phyloP scores from a whole-genome alignment of 2,329 filamentous ascomycete species.

The Chaetomium strumarium region DNA sequence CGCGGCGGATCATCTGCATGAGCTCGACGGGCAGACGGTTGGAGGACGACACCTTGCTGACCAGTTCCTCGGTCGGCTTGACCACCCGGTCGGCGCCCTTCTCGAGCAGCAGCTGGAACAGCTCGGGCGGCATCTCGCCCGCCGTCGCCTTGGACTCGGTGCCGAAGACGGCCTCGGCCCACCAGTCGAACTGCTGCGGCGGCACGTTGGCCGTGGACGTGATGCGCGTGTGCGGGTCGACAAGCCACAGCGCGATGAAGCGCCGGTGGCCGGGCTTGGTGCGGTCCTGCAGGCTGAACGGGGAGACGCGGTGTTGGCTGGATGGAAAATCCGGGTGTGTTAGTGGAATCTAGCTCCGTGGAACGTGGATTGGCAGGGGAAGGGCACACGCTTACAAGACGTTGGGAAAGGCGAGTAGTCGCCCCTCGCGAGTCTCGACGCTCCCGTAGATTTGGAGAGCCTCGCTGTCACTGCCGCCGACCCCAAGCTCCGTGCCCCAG shows the following conservation, averaged over 20 bases:
- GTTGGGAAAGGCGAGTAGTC: slow-evolving; percentile 41
- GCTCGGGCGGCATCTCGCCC: slow-evolving; percentile 17
- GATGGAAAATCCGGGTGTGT: too few relatives aligned
- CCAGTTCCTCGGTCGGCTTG: neutral
- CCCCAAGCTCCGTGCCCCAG: slow-evolving; percentile 20
- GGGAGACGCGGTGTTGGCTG: slow-evolving; percentile 44
- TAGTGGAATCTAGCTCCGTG: neutral
- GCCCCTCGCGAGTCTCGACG: slow-evolving; percentile 36
- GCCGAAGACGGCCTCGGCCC: slow-evolving; percentile 25
- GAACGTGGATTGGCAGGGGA: too few relatives aligned
- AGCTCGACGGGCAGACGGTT: slow-evolving; percentile 27
- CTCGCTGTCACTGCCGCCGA: neutral
- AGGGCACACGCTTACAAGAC: slow-evolving; percentile 17
- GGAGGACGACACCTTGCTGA: slow-evolving; percentile 1
- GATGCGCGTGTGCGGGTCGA: slow-evolving; percentile 49
- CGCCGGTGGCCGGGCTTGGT: slow-evolving; percentile 49
- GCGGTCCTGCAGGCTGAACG: slow-evolving; percentile 44
- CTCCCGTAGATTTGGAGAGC: slow-evolving; percentile 38
- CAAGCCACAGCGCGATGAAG: slow-evolving; percentile 52
- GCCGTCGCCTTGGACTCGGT: neutral
- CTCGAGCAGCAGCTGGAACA: slow-evolving; percentile 18
- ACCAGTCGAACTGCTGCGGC: slow-evolving; percentile 35
- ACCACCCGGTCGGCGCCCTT: slow-evolving; percentile 33
- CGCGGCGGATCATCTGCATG: slow-evolving; percentile 20
- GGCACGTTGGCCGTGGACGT: slow-evolving; percentile 39